Base-by-base conservation (phyloP, 1,139 yeast genomes). In the Arxiozyma telluris region DNA sequence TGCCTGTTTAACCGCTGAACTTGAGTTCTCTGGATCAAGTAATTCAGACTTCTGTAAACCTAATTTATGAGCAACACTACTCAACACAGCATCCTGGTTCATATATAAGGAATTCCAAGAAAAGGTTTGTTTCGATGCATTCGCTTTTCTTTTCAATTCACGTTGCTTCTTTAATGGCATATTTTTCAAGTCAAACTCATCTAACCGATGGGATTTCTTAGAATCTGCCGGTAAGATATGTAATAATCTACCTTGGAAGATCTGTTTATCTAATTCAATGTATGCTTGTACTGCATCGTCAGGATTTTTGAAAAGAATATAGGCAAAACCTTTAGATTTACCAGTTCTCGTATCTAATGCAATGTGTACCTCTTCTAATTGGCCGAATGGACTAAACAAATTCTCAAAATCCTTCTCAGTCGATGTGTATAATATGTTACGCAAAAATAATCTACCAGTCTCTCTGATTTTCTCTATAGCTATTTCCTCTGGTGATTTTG, bases 1-100 rank as follows among this genome's bases (percentile, higher is more conserved):
- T 0, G 98, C 98, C 70, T 91, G 98, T 66, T 90, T 89, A n/a
- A 93, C 98, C 1, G 96, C 97, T 51, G 96, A 87, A 59, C 79
- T 84, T 5, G 96, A 80, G 61, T 84, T 87, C 62, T 88, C 86
- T 1, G 96, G 95, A 68, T 93, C 94, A 57, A 93, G 80, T 64
- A 93, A 78, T 57, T 89, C 90, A 3, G 94, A 77, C 67, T 93
- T 94, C 38, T 83, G 70, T 52, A 94, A 77, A 6, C 98, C 98
- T 72, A 94, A 73, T 62, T 84, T 84, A 20, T 81, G 71, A 0
- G 98, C 97, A 45, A 91, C 95, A 50, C 95, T 84, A 51, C 88
- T 93, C 71, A 94, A 74, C 18, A 93, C 96, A 0, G 98, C 96
- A 72, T 93, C 97, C 53, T 78, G 83, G 65, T 87, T 93, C 85